These are phyloP conservation scores for Termitomyces sp. DNA, from an alignment of 768 basidiomycete species.

Conservation along the genomic window DNA sequence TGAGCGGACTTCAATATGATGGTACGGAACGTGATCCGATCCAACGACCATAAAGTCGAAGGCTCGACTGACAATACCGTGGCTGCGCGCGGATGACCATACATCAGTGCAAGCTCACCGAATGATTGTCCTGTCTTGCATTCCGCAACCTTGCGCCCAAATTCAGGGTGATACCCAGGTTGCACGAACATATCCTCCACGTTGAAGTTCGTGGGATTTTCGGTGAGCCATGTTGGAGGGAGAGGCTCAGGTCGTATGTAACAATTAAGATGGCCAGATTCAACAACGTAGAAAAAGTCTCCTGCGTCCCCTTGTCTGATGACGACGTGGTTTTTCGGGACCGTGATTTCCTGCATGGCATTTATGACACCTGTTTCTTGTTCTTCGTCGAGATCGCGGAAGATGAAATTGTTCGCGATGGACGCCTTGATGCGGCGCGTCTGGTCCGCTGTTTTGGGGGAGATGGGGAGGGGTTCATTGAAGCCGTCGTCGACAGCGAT, in stretches of 20 bases:
- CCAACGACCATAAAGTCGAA: constrained; percentile 90
- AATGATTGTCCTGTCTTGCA: constrained; percentile 85
- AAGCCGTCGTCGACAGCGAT: constrained; percentile 73
- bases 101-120: constrained; percentile 97
- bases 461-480: constrained; percentile 68
- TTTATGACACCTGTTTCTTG: constrained; percentile 90
- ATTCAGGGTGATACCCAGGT: constrained; percentile 61
- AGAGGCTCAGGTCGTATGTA: constrained; percentile 70
- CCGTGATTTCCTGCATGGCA: constrained; percentile 88
- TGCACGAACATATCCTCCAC: constrained; percentile 54
- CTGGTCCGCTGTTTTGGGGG: constrained; percentile 79
- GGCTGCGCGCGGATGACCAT: constrained; percentile 93
- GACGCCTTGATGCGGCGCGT: constrained; percentile 82
- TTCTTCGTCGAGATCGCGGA: constrained; percentile 94
- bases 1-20: constrained; percentile 94
- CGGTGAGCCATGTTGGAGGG: constrained; percentile 53
- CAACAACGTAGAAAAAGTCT: constrained; percentile 97
- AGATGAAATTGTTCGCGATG: constrained; percentile 87
- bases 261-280: constrained; percentile 80
- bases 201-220: constrained; percentile 32
- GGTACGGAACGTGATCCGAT: constrained; percentile 96
- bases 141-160: constrained; percentile 80
- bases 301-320: constrained; percentile 97
- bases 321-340: constrained; percentile 75
- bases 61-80: constrained; percentile 83